These are phyloP conservation scores for Debaryomyces maramus DNA, from an alignment of 805 yeast genomes.

Conservation along the genomic window DNA sequence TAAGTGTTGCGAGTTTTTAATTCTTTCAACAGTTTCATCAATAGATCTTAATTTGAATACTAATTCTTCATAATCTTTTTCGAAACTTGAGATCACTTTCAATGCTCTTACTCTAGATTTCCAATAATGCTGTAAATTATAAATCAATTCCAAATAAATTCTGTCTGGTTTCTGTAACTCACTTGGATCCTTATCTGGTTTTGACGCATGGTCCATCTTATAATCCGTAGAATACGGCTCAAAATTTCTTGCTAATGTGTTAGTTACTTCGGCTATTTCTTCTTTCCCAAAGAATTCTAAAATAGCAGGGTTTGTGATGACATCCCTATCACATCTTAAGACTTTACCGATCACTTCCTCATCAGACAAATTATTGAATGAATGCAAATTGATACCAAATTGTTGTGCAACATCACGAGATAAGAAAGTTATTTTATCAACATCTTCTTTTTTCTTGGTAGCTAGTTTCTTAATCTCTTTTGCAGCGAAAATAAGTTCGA, in stretches of 20 bases:
- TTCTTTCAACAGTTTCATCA: constrained; percentile 57
- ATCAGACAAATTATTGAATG: constrained; percentile 53
- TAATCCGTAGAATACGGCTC: constrained; percentile 64
- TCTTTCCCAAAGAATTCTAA: constrained; percentile 70
- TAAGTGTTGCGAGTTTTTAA: constrained; percentile 54
- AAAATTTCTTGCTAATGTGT: constrained; percentile 53
- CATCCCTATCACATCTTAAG: constrained; percentile 57
- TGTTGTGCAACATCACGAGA: constrained; percentile 76
- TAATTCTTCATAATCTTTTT: constrained; percentile 65
- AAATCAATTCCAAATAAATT: constrained; percentile 65
- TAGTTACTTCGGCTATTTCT: constrained; percentile 60
- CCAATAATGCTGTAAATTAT: constrained; percentile 72
- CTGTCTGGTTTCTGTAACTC: constrained; percentile 70
- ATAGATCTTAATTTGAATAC: constrained; percentile 53
- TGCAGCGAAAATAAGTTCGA: constrained; percentile 61
- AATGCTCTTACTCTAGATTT: constrained; percentile 66
- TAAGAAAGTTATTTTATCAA: constrained; percentile 53
- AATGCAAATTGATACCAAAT: constrained; percentile 74
- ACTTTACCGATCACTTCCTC: constrained; percentile 56
- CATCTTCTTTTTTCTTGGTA: constrained; percentile 41
- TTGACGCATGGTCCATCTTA: constrained; percentile 24
- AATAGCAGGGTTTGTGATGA: constrained; percentile 55
- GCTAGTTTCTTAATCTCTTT: constrained; percentile 50
- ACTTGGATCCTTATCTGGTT: constrained; percentile 54
- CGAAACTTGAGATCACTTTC: constrained; percentile 53